phyloP scores from a whole-genome alignment of 2,329 filamentous ascomycete species.

The Aspergillus floridensis region DNA sequence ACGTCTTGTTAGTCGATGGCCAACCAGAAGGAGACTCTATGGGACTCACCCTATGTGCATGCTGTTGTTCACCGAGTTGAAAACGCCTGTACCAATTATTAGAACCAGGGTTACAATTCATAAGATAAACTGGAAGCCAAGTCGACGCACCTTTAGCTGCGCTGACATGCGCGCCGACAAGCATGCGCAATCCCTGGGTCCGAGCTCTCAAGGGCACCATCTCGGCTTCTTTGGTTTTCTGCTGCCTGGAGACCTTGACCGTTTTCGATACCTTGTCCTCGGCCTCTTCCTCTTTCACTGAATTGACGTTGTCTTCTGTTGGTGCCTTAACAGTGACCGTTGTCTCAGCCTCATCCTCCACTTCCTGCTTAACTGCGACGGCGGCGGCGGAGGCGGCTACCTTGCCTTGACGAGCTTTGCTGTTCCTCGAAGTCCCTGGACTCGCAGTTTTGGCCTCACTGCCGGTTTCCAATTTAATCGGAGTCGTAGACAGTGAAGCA shows the following conservation, averaged over 20 bases:
- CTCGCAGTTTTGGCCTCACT: not conserved
- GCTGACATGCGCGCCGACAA: slow-evolving; percentile 90
- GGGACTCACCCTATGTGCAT: slow-evolving; percentile 63
- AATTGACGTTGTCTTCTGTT: slow-evolving; percentile 7
- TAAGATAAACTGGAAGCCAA: not conserved
- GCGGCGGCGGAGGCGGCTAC: not conserved
- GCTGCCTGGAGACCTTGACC: slow-evolving; percentile 39
- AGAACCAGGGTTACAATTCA: slow-evolving; percentile 11
- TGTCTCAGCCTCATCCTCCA: slow-evolving; percentile 15
- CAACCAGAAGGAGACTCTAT: not conserved
- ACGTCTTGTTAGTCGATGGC: slow-evolving; percentile 9
- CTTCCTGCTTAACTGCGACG: slow-evolving; percentile 15
- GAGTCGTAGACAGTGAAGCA: not conserved
- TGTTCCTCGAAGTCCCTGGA: slow-evolving; percentile 15
- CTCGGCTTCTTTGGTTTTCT: slow-evolving; percentile 53
- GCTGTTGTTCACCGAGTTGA: slow-evolving; percentile 79
- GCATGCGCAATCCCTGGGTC: slow-evolving; percentile 71
- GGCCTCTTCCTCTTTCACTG: slow-evolving; percentile 20
- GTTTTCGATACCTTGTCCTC: slow-evolving; percentile 49
- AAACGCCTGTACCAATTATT: slow-evolving; percentile 61
- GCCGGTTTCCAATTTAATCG: not conserved
- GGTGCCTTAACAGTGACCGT: not conserved
- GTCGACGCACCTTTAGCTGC: slow-evolving; percentile 69
- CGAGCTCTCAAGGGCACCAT: slow-evolving; percentile 65
- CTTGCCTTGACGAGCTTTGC: not conserved